Conservation (phyloP, 139 green algal species). For the Desmodesmus armatus region DNA sequence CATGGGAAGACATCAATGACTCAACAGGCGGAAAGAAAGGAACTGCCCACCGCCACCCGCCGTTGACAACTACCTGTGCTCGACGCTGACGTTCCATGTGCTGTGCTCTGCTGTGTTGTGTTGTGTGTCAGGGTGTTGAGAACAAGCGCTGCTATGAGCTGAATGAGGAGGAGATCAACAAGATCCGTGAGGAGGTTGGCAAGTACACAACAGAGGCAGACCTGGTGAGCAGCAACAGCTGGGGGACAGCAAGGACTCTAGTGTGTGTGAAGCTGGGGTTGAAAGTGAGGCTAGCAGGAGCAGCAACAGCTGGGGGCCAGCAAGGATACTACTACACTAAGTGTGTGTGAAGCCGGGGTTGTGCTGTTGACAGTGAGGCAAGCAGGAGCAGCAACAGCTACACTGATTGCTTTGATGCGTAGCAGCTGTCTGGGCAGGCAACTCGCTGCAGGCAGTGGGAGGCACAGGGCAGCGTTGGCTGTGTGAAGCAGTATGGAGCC, state of each 20-base stretch:
- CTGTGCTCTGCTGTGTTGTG: too few species aligned
- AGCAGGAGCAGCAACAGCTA: conserved; percentile 4
- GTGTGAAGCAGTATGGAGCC: too few species aligned
- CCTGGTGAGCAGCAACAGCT: conserved; percentile 69
- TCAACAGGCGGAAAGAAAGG: too few species aligned
- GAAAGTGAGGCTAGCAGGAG: background rate
- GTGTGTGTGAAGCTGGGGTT: too few species aligned
- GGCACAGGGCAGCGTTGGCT: too few species aligned
- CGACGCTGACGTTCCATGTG: too few species aligned
- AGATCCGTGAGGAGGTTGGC: conserved; percentile 90
- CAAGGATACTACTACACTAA: background rate
- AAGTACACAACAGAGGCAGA: conserved; percentile 94
- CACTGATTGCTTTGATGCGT: background rate
- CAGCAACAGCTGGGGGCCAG: background rate
- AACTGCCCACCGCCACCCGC: too few species aligned
- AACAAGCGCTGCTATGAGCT: conserved; percentile 98
- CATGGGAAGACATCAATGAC: too few species aligned
- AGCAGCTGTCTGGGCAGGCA: background rate
- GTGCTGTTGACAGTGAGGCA: background rate
- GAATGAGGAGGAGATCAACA: conserved; percentile 96
- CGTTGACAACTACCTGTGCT: too few species aligned
- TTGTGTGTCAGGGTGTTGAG: conserved; percentile 88
- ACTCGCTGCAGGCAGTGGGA: too few species aligned
- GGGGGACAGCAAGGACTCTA: background rate
- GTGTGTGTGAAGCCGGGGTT: background rate